Conservation (phyloP, 2,329 filamentous ascomycete species). For the Pyrenochaeta sp. region DNA sequence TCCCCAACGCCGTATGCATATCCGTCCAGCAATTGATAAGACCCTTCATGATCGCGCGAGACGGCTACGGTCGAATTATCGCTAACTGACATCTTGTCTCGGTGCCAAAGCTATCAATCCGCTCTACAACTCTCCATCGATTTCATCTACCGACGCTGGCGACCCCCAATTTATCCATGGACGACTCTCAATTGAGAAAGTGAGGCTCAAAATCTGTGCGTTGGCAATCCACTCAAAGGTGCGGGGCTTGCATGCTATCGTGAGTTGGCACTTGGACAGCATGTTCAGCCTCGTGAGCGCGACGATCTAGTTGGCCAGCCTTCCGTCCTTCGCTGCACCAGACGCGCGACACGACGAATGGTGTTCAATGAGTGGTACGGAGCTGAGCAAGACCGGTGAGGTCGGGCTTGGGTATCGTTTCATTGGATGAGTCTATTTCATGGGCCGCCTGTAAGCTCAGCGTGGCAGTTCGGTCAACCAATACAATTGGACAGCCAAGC, state of each 20-base stretch:
- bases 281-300: slow-evolving; percentile 31
- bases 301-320: slow-evolving; percentile 32
- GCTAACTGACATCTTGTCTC: slow-evolving; percentile 23
- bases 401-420: neutral
- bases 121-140: neutral
- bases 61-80: slow-evolving; percentile 17
- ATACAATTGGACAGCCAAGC: too few relatives aligned
- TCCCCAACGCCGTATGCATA: slow-evolving; percentile 6
- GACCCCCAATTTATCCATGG: slow-evolving; percentile 5
- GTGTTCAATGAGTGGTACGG: neutral
- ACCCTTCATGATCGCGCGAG: slow-evolving; percentile 11
- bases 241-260: slow-evolving; percentile 26
- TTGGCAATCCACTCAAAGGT: slow-evolving; percentile 16
- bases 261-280: slow-evolving; percentile 31
- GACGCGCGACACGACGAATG: neutral
- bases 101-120: neutral
- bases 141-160: neutral
- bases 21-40: slow-evolving; percentile 7
- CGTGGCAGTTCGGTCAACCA: too few relatives aligned
- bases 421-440: neutral
- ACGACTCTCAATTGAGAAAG: neutral
- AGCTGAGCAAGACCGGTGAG: slow-evolving; percentile 8
- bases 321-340: slow-evolving; percentile 13
- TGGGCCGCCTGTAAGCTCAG: too few relatives aligned
- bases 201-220: slow-evolving; percentile 34